These are phyloP conservation scores for Geotrichum fermentans DNA, from an alignment of 1,139 yeast species.

Conservation along the genomic window DNA sequence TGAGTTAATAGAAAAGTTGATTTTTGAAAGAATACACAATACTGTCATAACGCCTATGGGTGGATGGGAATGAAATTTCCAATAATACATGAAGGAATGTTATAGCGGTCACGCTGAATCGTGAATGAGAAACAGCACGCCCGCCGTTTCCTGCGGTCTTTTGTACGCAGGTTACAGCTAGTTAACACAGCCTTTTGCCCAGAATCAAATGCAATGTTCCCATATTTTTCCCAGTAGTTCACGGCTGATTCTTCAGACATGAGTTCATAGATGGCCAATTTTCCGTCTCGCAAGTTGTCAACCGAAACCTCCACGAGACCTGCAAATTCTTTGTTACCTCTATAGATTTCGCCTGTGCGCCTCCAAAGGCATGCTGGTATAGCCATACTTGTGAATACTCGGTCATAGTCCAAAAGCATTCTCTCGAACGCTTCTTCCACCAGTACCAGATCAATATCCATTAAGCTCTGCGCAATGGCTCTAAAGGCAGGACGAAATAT, in stretches of 20 bases:
- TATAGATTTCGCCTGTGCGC: conserved; percentile 91
- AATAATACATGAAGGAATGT: conserved; percentile 92
- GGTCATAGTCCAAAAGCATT: conserved; percentile 86
- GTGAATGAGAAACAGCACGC: conserved; percentile 95
- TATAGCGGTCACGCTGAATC: conserved; percentile 84
- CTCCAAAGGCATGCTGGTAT: conserved; percentile 98
- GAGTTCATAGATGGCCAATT: conserved; percentile 83
- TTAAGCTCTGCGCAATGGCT: conserved; percentile 84
- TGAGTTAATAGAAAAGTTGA: background rate
- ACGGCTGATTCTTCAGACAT: conserved; percentile 97
- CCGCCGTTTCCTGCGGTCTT: conserved; percentile 74
- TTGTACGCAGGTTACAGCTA: conserved; percentile 79
- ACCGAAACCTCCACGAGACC: conserved; percentile 88
- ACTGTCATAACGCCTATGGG: conserved; percentile 23
- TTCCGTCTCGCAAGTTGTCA: conserved; percentile 89
- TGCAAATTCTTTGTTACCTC: conserved; percentile 96
- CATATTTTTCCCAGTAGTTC: conserved; percentile 97
- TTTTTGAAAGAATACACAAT: background rate
- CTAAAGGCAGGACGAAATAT: conserved; percentile 90
- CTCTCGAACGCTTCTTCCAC: conserved; percentile 95
- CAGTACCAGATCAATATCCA: conserved; percentile 84
- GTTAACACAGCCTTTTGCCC: conserved; percentile 94
- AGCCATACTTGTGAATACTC: conserved; percentile 96
- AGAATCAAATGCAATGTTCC: conserved; percentile 92
- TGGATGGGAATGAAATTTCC: conserved; percentile 92